Evolutionary conservation across 2,329 filamentous ascomycete genomes (phyloP).

Genomic region (Penicillium aurantiogriseum): DNA sequence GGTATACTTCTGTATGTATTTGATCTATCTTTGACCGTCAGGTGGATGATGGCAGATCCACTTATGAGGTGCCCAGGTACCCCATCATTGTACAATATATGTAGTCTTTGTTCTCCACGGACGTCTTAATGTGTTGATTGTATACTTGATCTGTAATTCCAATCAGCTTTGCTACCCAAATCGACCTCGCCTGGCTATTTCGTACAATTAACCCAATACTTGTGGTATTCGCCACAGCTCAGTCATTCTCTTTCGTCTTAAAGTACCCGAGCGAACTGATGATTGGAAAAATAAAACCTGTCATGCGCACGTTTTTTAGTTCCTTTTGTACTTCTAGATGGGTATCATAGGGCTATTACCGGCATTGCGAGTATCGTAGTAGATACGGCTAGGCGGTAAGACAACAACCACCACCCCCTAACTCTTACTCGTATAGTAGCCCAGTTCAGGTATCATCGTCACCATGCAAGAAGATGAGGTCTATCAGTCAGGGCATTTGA

Average conservation of each 20-base stretch:
- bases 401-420: background rate
- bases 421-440: background rate
- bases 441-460: background rate
- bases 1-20: background rate
- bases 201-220: background rate
- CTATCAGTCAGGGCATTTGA: background rate
- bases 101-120: background rate
- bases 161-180: background rate
- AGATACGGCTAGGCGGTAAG: background rate
- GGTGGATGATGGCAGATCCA: background rate
- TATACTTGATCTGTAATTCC: background rate
- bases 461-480: background rate
- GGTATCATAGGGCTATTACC: background rate
- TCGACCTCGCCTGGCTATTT: background rate
- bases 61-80: background rate
- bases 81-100: background rate
- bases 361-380: background rate
- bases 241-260: background rate
- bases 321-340: background rate
- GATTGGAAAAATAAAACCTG: background rate
- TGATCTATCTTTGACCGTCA: background rate
- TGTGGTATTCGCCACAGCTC: background rate
- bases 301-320: background rate
- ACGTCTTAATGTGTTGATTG: background rate
- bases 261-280: too few relatives aligned